phyloP scores from a whole-genome alignment of 768 basidiomycete genomes.

The Paxillus rubicundulus region DNA sequence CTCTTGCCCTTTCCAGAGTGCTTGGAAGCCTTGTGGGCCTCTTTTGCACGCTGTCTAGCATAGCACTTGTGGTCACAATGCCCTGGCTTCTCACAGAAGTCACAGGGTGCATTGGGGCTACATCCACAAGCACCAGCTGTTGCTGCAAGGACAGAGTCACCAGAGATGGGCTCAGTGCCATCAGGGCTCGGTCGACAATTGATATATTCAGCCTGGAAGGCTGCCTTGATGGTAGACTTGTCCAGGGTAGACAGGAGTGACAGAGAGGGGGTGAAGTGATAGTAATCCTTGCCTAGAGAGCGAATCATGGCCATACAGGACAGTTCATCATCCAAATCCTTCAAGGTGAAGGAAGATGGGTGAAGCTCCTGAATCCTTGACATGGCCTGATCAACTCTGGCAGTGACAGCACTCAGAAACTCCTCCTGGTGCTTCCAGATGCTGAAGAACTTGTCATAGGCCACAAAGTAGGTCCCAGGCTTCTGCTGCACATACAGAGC shows the following conservation, averaged over 20 bases:
- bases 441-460: constrained; percentile 10
- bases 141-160: background rate
- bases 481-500: constrained; percentile 2
- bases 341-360: background rate
- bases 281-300: constrained; percentile 5
- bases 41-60: background rate
- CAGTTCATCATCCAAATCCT: constrained; percentile 1
- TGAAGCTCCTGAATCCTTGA: constrained; percentile 6
- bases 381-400: constrained; percentile 4
- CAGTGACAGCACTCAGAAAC: constrained; percentile 2
- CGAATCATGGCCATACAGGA: constrained; percentile 11
- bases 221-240: no score
- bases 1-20: background rate
- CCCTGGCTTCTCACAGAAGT: background rate
- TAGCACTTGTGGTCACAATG: constrained; percentile 4
- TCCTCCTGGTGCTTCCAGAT: constrained; percentile 6
- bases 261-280: constrained; percentile 10
- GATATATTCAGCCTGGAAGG: no score
- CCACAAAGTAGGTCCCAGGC: constrained; percentile 1
- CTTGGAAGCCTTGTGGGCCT: background rate
- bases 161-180: background rate
- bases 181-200: no score
- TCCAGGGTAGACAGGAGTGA: background rate
- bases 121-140: background rate
- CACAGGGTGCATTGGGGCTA: background rate